phyloP scores from a whole-genome alignment of 306 rosid genomes.

The Echinosophora koreensis region DNA sequence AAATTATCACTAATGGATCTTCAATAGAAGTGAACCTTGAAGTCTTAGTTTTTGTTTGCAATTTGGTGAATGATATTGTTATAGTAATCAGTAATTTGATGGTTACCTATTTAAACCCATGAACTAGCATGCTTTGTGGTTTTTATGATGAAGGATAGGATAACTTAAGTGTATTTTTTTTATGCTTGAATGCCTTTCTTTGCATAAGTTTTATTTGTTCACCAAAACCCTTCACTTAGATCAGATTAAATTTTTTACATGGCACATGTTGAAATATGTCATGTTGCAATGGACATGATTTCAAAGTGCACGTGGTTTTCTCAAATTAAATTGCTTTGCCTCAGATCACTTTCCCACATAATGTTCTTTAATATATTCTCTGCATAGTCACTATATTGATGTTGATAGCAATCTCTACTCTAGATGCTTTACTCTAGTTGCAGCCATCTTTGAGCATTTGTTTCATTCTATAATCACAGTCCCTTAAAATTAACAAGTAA shows the following conservation, averaged over 20 bases:
- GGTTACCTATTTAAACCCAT: not conserved
- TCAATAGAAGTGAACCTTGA: conserved; percentile 41
- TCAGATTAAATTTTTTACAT: not conserved
- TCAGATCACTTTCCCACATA: not conserved
- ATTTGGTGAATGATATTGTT: conserved; percentile 22
- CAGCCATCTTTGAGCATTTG: too few relatives aligned
- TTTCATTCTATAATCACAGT: too few relatives aligned
- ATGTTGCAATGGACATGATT: conserved; percentile 9
- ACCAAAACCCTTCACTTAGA: not conserved
- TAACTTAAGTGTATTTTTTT: not conserved
- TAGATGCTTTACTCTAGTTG: not conserved
- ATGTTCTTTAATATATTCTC: not conserved
- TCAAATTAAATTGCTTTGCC: not conserved
- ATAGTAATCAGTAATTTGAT: not conserved
- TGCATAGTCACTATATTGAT: not conserved
- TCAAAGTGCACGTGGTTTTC: not conserved
- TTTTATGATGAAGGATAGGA: not conserved
- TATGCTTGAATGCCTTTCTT: not conserved
- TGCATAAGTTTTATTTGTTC: not conserved
- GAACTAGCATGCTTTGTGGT: not conserved
- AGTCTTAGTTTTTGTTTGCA: not conserved
- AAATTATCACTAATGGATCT: conserved; percentile 48
- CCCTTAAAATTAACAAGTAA: conserved; percentile 67
- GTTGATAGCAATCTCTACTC: not conserved
- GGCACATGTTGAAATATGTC: not conserved